Percentiles rank a stretch among this genome's conserved stretches.
phyloP scores from a whole-genome alignment of 305 asterid genomes.

The Ilex paraguariensis region DNA sequence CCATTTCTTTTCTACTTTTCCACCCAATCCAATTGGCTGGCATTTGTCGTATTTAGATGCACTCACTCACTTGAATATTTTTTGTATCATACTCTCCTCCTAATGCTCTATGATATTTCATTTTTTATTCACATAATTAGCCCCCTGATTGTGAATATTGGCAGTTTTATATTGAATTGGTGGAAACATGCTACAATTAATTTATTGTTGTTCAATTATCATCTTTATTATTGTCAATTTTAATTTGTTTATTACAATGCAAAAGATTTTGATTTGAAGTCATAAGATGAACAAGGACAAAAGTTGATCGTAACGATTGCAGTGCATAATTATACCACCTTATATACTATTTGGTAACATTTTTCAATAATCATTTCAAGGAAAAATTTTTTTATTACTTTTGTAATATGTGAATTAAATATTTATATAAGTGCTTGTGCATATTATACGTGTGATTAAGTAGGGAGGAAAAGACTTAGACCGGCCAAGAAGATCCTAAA shows the following conservation, averaged over 20 bases:
- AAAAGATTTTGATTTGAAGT: no score
- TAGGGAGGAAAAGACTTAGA: no score
- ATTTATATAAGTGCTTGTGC: no score
- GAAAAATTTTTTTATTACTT: no score
- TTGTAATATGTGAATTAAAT: no score
- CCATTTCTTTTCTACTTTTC: conserved; percentile 30
- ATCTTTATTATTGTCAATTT: conserved; percentile 2
- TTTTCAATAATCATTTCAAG: no score
- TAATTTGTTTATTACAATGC: not conserved
- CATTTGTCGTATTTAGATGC: conserved; percentile 42
- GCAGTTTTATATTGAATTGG: conserved; percentile 19
- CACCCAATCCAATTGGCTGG: conserved; percentile 39
- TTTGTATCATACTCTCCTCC: conserved; percentile 16
- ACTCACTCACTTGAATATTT: conserved; percentile 37
- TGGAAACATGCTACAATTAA: conserved; percentile 26
- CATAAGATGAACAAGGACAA: not conserved
- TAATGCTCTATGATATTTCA: conserved; percentile 2
- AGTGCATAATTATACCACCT: conserved; percentile 3
- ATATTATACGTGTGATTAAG: no score
- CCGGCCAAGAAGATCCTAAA: no score
- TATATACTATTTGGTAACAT: not conserved
- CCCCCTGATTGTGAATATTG: conserved; percentile 26
- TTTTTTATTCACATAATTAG: conserved; percentile 13
- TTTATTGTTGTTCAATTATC: not conserved
- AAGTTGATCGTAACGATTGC: conserved; percentile 13